These are phyloP conservation scores for Fusarium metavorans DNA, from an alignment of 2,329 filamentous ascomycete species.

Conservation along the genomic window DNA sequence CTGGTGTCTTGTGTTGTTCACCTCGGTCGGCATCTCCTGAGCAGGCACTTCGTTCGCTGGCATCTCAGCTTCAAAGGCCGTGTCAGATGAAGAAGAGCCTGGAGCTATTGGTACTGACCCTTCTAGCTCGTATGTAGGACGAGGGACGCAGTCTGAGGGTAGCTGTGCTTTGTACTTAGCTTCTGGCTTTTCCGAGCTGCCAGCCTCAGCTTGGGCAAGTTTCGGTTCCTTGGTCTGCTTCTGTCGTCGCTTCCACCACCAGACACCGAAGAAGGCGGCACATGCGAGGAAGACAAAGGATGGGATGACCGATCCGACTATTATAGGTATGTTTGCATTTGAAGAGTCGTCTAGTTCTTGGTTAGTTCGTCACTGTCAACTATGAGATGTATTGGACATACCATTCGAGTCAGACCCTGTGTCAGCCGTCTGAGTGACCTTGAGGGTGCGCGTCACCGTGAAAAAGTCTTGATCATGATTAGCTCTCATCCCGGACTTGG, in stretches of 20 bases:
- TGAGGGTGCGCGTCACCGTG: background rate
- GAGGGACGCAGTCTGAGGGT: constrained; percentile 2
- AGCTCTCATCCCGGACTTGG: background rate
- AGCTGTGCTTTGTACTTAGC: background rate
- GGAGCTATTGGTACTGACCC: background rate
- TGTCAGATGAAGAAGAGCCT: background rate
- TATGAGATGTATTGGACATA: background rate
- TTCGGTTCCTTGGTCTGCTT: background rate
- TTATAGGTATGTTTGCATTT: background rate
- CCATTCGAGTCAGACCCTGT: background rate
- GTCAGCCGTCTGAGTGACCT: background rate
- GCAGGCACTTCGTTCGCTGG: constrained; percentile 8
- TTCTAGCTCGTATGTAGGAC: background rate
- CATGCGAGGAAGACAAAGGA: background rate
- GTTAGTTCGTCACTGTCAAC: background rate
- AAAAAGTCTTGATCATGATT: background rate
- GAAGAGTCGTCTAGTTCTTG: background rate
- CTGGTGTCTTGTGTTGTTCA: background rate
- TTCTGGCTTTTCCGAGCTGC: background rate
- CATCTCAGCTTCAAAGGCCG: background rate
- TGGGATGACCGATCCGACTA: background rate
- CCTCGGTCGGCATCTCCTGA: constrained; percentile 1
- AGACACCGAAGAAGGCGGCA: background rate
- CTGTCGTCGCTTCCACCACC: constrained; percentile 1
- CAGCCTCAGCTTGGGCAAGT: background rate